Evolutionary conservation across 257 asterid species (phyloP).

Genomic region (Apocynum venetum): DNA sequence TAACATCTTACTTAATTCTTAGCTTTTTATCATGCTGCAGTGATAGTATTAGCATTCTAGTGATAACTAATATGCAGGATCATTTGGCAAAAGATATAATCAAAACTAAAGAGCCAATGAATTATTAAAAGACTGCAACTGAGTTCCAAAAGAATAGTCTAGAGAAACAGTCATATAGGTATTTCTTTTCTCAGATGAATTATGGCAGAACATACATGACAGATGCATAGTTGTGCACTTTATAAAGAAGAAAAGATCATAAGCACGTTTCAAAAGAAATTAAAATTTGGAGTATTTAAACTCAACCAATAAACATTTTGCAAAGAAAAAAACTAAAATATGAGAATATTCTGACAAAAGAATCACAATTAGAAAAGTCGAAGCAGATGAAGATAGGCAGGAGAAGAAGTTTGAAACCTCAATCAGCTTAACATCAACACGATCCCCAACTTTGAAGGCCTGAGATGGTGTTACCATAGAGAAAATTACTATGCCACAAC

Average conservation of each 20-base stretch:
- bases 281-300: not conserved
- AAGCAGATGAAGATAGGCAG: not conserved
- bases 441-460: slow-evolving; percentile 94
- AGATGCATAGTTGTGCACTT: not conserved
- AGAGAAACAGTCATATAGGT: not conserved
- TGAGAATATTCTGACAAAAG: not conserved
- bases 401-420: slow-evolving; percentile 53
- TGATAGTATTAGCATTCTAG: not conserved
- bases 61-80: not conserved
- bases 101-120: not conserved
- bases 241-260: not conserved
- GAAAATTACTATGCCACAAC: slow-evolving; percentile 19
- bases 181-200: not conserved
- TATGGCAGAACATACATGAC: not conserved
- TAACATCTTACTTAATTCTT: not conserved
- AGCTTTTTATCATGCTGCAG: not conserved
- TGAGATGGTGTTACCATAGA: slow-evolving; percentile 26
- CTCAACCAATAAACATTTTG: not conserved
- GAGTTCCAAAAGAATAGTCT: not conserved
- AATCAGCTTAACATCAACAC: slow-evolving; percentile 88
- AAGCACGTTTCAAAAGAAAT: not conserved
- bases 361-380: slow-evolving; percentile 3
- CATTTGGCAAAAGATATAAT: not conserved
- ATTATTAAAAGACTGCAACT: not conserved
- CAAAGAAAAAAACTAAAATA: not conserved